Evolutionary conservation across 2,329 filamentous ascomycete species (phyloP).

Genomic region (Calcarisporium arbuscula): DNA sequence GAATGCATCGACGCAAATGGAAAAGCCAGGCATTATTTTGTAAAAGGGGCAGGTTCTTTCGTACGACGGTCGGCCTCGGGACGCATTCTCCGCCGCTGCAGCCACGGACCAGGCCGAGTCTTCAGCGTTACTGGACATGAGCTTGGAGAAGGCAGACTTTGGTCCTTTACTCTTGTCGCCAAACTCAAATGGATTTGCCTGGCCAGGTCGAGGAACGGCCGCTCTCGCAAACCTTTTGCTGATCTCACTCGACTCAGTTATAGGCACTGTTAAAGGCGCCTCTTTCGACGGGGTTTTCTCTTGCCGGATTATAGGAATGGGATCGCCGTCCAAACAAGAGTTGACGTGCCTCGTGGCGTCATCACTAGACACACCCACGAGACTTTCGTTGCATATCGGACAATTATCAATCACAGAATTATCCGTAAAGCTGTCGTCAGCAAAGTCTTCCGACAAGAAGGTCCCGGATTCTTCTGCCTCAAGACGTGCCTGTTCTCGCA

Average conservation of each 20-base stretch:
- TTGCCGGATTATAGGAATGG: conserved; percentile 46
- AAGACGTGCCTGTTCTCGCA: conserved; percentile 67
- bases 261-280: conserved; percentile 23
- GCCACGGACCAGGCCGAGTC: conserved; percentile 85
- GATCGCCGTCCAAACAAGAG: conserved; percentile 79
- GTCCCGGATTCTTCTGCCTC: conserved; percentile 51
- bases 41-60: conserved; percentile 95
- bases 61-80: conserved; percentile 79
- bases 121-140: conserved; percentile 91
- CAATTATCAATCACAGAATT: conserved; percentile 42
- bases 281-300: conserved; percentile 11
- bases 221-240: conserved; percentile 61
- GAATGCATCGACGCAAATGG: conserved; percentile 92
- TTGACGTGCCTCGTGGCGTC: conserved; percentile 84
- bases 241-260: conserved; percentile 31
- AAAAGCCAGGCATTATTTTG: conserved; percentile 92
- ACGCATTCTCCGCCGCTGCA: conserved; percentile 69
- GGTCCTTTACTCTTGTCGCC: conserved; percentile 29
- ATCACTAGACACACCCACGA: conserved; percentile 55
- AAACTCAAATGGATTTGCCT: conserved; percentile 69
- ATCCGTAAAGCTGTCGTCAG: conserved; percentile 24
- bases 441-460: conserved; percentile 28
- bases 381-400: conserved; percentile 67
- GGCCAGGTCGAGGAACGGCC: conserved; percentile 68
- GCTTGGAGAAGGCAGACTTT: conserved; percentile 77